A percentile compares a stretch with the other conserved stretches of the same genome.
Evolutionary conservation across 2,329 filamentous ascomycete genomes (phyloP).

Genomic region (Colletotrichum australisinense): DNA sequence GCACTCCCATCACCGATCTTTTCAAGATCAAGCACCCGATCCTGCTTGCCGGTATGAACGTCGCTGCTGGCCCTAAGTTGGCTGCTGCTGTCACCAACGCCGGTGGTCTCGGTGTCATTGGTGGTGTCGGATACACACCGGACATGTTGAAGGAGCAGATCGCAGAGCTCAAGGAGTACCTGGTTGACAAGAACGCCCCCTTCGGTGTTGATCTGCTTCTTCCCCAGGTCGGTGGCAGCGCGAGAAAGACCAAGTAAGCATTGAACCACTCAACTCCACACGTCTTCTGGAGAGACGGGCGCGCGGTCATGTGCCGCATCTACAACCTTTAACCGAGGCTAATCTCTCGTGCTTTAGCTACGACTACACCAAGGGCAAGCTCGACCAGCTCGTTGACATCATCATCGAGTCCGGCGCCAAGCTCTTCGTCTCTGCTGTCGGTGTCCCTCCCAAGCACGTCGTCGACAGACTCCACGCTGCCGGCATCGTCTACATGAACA

Average conservation of each 20-base stretch:
- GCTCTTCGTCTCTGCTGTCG: slow-evolving; percentile 97
- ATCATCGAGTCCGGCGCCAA: slow-evolving; percentile 92
- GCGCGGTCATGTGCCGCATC: not conserved
- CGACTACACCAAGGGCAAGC: slow-evolving; percentile 99
- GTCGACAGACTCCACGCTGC: slow-evolving; percentile 90
- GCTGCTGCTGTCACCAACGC: slow-evolving; percentile 97
- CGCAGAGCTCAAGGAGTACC: slow-evolving; percentile 88
- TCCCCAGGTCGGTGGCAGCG: slow-evolving; percentile 93
- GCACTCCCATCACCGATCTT: slow-evolving; percentile 92
- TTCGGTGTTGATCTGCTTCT: slow-evolving; percentile 95
- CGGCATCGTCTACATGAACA: slow-evolving; percentile 98
- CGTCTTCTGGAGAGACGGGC: not conserved
- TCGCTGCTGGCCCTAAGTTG: slow-evolving; percentile 94
- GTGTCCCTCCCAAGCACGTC: slow-evolving; percentile 87
- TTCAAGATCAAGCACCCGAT: slow-evolving; percentile 98
- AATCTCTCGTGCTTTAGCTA: slow-evolving; percentile 73
- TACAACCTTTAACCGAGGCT: not conserved
- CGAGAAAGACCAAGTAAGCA: slow-evolving; percentile 88
- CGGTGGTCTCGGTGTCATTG: slow-evolving; percentile 95
- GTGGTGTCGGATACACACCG: slow-evolving; percentile 94
- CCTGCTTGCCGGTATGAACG: slow-evolving; percentile 98
- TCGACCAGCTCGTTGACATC: slow-evolving; percentile 88
- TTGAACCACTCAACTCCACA: not conserved
- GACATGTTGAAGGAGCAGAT: slow-evolving; percentile 98
- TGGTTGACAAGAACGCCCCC: slow-evolving; percentile 91